Evolutionary conservation across 441 rosid species (phyloP).

Genomic region (Gossypium gossypioides): DNA sequence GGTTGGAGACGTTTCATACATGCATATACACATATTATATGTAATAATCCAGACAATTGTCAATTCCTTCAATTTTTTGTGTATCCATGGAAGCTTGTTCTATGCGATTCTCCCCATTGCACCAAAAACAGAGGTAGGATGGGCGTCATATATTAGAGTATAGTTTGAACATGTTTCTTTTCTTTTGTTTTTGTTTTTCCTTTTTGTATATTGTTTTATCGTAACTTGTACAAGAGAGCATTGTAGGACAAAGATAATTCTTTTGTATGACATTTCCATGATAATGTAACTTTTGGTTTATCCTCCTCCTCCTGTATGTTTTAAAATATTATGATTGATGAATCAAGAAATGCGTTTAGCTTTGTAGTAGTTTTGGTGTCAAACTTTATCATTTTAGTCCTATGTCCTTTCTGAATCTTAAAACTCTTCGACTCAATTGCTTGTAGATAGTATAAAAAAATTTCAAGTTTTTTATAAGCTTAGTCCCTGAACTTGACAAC

Average conservation of each 20-base stretch:
- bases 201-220: neutral
- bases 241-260: neutral
- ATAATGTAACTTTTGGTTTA: neutral
- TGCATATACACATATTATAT: neutral
- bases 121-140: neutral
- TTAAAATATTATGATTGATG: neutral
- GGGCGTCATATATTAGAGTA: neutral
- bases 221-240: neutral
- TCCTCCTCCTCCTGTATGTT: neutral
- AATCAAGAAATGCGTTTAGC: neutral
- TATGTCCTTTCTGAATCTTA: neutral
- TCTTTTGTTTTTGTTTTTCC: neutral
- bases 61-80: neutral
- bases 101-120: neutral
- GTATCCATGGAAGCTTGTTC: neutral
- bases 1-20: constrained; percentile 2
- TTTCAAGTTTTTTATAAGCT: no score
- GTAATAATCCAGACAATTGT: neutral
- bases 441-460: neutral
- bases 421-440: neutral
- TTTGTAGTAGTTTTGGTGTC: neutral
- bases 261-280: neutral
- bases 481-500: no score
- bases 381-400: neutral
- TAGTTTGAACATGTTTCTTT: neutral